Base-by-base conservation (phyloP, 148 eudicot genomes). In the Silene conica region DNA sequence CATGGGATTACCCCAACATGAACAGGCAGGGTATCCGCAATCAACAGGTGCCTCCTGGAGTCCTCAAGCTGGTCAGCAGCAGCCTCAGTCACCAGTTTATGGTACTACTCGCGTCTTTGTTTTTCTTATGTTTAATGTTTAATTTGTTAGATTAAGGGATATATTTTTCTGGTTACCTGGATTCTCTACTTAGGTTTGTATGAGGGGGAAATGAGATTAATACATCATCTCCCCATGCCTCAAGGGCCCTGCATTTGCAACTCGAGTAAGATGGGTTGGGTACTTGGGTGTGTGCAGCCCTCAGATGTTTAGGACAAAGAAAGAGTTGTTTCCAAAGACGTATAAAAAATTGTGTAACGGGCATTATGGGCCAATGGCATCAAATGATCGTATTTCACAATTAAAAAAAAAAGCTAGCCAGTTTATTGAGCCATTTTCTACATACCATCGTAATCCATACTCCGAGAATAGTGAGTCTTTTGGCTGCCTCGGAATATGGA, bases 61-160 rank as follows among this genome's bases (percentile, higher is more conserved):
- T 83, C 84, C 88, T 57, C 96, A 86, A 75, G 84, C 69, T 41
- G 41, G 83, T 25, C 85, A 77, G 43, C 90, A 83, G 77, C 88
- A 87, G 73, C 93, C 84, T 76, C 97, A 88, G 84, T 89, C 92
- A 54, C 87, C 89, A 12, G 87, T 76, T 63, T 87, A 84, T 71
- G 98, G 98, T 93, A 76, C 78, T 16, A 67, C 75, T 66, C 70
- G 69, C 63, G 69, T 58, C 78, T 41, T 71, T 60, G 63, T 64
- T 69, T 62, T 56, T 70, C 50, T 48, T 63, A n/a, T n/a, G n/a
- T n/a, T n/a, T n/a, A n/a, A 41, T 76, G 60, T 56, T 63, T 15
- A 14, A 43, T 16, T 14, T 73, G 26, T 14, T 28, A 4, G 67
- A 41, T 31, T 63, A 3, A 41, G 46, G 20, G 16, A 21, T 12